Conservation (phyloP, 768 basidiomycete species). For the Guyanaporus albipodus region DNA sequence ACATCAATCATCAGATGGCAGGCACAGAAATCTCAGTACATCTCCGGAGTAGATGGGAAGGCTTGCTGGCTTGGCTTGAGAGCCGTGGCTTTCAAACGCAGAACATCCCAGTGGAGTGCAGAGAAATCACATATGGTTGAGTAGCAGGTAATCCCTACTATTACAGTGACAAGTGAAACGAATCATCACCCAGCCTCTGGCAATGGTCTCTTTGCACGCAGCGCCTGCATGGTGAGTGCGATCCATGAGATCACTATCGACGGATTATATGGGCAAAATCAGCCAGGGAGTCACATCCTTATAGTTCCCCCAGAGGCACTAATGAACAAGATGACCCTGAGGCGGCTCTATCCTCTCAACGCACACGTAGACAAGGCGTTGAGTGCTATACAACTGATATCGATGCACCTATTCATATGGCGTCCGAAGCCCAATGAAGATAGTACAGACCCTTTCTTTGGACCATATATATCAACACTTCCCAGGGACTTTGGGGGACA, state of each 20-base stretch:
- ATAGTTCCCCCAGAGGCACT: conserved; percentile 65
- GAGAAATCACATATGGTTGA: conserved; percentile 48
- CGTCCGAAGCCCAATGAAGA: conserved; percentile 41
- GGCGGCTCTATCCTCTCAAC: conserved; percentile 48
- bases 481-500: conserved; percentile 72
- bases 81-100: conserved; percentile 44
- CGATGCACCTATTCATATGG: conserved; percentile 75
- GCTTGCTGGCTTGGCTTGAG: conserved; percentile 51
- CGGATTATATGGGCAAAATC: conserved; percentile 12
- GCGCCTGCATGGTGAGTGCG: conserved; percentile 39
- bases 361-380: conserved; percentile 27
- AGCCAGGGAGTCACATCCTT: conserved; percentile 60
- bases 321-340: conserved; percentile 70
- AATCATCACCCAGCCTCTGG: conserved; percentile 43
- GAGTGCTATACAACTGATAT: conserved; percentile 70
- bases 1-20: conserved; percentile 1
- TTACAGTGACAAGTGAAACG: too few species aligned
- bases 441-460: conserved; percentile 54
- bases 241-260: not conserved
- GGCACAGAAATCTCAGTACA: not conserved
- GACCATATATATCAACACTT: conserved; percentile 76
- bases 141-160: conserved; percentile 16
- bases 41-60: conserved; percentile 37
- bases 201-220: conserved; percentile 60
- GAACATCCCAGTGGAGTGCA: conserved; percentile 48